These are phyloP conservation scores for Zea luxurians DNA, from an alignment of 176 grass and related monocot genomes.

Conservation along the genomic window DNA sequence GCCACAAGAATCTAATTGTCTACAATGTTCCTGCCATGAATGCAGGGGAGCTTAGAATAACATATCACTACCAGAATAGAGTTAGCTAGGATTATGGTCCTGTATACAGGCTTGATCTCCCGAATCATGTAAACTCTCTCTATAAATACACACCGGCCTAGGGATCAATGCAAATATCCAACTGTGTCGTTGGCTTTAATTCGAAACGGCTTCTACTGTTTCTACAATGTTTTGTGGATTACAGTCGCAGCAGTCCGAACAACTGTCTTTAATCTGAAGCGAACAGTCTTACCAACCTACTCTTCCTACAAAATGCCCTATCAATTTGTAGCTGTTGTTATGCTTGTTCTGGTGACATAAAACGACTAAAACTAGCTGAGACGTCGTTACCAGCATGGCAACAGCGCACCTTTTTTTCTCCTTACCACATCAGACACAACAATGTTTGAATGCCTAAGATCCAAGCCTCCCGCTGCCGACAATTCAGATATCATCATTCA, in stretches of 20 bases:
- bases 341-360: slow-evolving; percentile 22
- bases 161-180: no score
- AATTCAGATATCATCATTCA: slow-evolving; percentile 46
- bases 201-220: no score
- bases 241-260: no score
- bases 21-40: not conserved
- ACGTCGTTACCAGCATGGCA: slow-evolving; percentile 38
- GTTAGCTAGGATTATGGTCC: not conserved
- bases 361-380: slow-evolving; percentile 38
- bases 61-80: not conserved
- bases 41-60: not conserved
- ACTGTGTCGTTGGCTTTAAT: no score
- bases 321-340: slow-evolving; percentile 18
- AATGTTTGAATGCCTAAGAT: slow-evolving; percentile 20
- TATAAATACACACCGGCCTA: not conserved
- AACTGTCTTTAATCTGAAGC: no score
- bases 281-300: no score
- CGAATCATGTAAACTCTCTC: not conserved
- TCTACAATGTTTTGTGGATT: no score
- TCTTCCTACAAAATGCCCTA: not conserved
- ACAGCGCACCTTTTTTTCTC: slow-evolving; percentile 22
- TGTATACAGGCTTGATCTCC: no score
- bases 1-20: not conserved
- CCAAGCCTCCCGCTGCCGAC: slow-evolving; percentile 44
- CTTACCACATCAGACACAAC: slow-evolving; percentile 17